Evolutionary conservation across 2,329 filamentous ascomycete species (phyloP).

Genomic region (Alternaria solani): DNA sequence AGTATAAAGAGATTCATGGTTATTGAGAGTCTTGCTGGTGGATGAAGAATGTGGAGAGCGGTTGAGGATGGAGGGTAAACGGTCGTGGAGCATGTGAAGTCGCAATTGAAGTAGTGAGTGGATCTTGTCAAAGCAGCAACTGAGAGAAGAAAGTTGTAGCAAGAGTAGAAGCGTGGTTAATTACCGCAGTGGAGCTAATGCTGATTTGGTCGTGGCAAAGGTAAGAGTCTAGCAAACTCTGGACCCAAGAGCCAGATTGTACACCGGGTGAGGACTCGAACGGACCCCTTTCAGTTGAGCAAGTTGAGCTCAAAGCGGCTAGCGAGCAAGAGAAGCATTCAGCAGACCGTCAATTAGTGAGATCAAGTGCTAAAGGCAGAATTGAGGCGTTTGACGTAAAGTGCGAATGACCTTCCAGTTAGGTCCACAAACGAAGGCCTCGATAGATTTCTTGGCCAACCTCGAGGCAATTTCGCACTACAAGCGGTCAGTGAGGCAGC

Average conservation of each 20-base stretch:
- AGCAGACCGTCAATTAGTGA: too few species aligned
- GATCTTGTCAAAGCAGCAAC: background rate
- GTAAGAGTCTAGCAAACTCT: background rate
- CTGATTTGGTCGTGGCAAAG: background rate
- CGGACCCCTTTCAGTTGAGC: background rate
- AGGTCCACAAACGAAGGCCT: background rate
- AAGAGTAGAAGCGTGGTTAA: background rate
- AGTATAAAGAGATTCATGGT: background rate
- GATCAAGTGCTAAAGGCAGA: background rate
- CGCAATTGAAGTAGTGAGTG: background rate
- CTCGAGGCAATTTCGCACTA: background rate
- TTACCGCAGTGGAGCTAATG: background rate
- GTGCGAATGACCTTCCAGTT: background rate
- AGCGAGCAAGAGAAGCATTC: background rate
- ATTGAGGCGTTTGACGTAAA: background rate
- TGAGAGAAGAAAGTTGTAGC: background rate
- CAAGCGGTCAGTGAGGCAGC: background rate
- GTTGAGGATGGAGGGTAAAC: background rate
- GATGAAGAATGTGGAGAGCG: background rate
- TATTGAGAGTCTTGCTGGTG: background rate
- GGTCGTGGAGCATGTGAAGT: background rate
- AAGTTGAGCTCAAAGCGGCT: background rate
- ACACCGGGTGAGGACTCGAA: background rate
- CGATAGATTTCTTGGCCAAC: background rate
- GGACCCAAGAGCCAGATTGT: background rate